A percentile compares a stretch with the other conserved stretches of the same genome.
These are phyloP conservation scores for Epichloe elymi DNA, from an alignment of 2,329 filamentous ascomycete genomes.

Conservation along the genomic window DNA sequence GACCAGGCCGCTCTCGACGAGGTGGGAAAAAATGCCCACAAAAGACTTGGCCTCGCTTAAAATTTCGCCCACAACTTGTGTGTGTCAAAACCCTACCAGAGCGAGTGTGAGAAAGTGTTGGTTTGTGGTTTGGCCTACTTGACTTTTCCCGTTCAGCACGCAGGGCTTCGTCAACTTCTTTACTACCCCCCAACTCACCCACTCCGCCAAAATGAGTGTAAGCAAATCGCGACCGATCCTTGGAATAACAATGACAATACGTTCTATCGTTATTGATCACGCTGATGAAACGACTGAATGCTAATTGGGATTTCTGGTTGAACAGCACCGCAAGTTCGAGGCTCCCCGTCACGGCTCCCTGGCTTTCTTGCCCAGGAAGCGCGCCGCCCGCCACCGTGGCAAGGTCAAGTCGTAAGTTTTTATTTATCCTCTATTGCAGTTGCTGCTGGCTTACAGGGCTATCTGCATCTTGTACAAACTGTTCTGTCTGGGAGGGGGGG, in stretches of 20 bases:
- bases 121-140: slow-evolving; percentile 7
- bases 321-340: slow-evolving; percentile 49
- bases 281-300: background rate
- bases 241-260: background rate
- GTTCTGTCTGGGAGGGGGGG: background rate
- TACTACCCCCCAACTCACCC: slow-evolving; percentile 25
- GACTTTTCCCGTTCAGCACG: slow-evolving; percentile 13
- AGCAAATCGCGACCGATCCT: slow-evolving; percentile 10
- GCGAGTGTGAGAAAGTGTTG: background rate
- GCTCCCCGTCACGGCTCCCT: slow-evolving; percentile 95
- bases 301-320: slow-evolving; percentile 7
- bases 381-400: slow-evolving; percentile 83
- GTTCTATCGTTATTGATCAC: background rate
- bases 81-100: slow-evolving; percentile 7
- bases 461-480: background rate
- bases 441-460: background rate
- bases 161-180: slow-evolving; percentile 21
- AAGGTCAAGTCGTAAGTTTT: slow-evolving; percentile 90
- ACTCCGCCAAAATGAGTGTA: slow-evolving; percentile 30
- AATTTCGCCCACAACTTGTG: slow-evolving; percentile 25
- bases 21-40: background rate
- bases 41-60: slow-evolving; percentile 22
- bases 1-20: slow-evolving; percentile 6
- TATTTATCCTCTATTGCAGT: background rate
- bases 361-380: slow-evolving; percentile 80